phyloP scores from a whole-genome alignment of 2,329 filamentous ascomycete genomes.

The Remersonia thermophila region DNA sequence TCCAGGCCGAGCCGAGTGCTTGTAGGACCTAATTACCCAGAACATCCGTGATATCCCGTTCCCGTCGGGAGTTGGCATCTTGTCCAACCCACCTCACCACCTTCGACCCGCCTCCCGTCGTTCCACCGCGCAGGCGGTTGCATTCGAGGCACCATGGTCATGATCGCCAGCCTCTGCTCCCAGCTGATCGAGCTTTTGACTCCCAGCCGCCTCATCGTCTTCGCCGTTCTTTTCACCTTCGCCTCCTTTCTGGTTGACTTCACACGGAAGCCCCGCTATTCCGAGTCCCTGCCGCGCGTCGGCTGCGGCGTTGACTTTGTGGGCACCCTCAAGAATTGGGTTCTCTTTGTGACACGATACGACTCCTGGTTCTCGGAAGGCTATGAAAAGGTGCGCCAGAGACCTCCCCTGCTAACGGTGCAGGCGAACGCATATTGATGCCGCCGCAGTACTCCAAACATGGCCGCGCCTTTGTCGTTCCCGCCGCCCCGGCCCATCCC shows the following conservation, averaged over 20 bases:
- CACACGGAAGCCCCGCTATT: constrained; percentile 27
- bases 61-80: too few relatives aligned
- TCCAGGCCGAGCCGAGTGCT: too few relatives aligned
- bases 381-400: constrained; percentile 27
- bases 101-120: too few relatives aligned
- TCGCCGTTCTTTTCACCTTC: constrained; percentile 23
- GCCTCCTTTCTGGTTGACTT: constrained; percentile 29
- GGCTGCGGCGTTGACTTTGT: constrained; percentile 27
- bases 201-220: constrained; percentile 19
- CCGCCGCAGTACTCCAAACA: constrained; percentile 29
- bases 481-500: constrained; percentile 28
- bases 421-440: not conserved
- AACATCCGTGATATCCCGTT: too few relatives aligned
- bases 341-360: constrained; percentile 27
- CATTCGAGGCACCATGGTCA: constrained; percentile 1
- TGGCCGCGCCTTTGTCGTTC: constrained; percentile 29
- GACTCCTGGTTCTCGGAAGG: constrained; percentile 30
- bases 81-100: too few relatives aligned
- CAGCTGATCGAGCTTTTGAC: constrained; percentile 21
- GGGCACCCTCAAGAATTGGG: constrained; percentile 28
- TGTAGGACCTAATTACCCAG: too few relatives aligned
- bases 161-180: constrained; percentile 14
- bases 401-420: not conserved
- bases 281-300: constrained; percentile 28
- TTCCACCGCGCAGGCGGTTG: too few relatives aligned